Evolutionary conservation across 305 asterid genomes (phyloP), one percentile per base, ranked within the genome.

Genomic region (Fraxinus floribunda): DNA sequence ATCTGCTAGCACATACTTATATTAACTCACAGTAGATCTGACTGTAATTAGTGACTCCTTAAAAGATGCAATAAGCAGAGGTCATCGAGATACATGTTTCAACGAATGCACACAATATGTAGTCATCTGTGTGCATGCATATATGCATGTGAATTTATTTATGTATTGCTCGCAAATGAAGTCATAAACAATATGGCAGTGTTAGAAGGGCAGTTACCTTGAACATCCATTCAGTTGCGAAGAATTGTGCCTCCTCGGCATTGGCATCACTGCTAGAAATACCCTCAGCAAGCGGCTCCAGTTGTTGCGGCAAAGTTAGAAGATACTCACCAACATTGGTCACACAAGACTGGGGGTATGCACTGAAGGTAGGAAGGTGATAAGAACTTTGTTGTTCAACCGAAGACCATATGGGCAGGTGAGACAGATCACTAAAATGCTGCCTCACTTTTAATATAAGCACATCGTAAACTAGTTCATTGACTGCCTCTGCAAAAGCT

Each of bases 211-310:
- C 30, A 60, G 82, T 87, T 92, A 94, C 99, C 98, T 94, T 96
- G 90, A 97, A 97, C 98, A 97, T 97, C 99, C 99, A 95, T 87
- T 97, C 98, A 36, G 98, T 95, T 68, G 98, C 97, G 60, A 97
- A 94, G 89, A 94, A 93, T 84, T 97, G 99, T 34, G 97, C 96
- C 70, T 97, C 99, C 84, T 97, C 98, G 80, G 94, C 94, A 89
- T 92, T 93, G 77, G 92, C 88, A 75, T 94, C 98, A 80, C 86
- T 89, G 89, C 74, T 89, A 73, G 98, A 90, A 80, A 94, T 92
- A 74, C 98, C 94, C 83, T 97, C 99, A 0, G 93, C 97, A 64
- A 95, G 98, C 80, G 98, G 98, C 90, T 97, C 98, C 83, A 97
- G 80, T 88, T 97, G 98, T 83, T 97, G 99, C 86, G 99, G 98